These are phyloP conservation scores for Cochlearia excelsa DNA, from an alignment of 345 rosid genomes.

Conservation along the genomic window DNA sequence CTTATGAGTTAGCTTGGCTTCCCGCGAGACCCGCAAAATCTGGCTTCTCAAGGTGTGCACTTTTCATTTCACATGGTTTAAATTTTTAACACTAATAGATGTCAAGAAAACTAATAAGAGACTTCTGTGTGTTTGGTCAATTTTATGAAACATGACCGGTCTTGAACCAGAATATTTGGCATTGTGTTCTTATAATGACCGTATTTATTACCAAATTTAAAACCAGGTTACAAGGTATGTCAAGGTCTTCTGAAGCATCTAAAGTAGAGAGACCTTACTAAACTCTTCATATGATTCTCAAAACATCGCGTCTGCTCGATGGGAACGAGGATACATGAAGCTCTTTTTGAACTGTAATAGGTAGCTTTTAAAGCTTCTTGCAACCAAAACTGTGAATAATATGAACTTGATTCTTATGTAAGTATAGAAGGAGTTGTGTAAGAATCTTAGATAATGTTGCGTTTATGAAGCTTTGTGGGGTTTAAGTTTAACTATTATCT, in stretches of 20 bases:
- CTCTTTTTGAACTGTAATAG: not conserved
- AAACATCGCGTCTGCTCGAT: not conserved
- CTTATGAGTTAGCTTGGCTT: conserved; percentile 24
- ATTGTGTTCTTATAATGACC: not conserved
- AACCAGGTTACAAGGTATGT: conserved; percentile 12
- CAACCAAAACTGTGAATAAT: conserved; percentile 1
- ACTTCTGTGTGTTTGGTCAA: not conserved
- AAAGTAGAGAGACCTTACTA: not conserved
- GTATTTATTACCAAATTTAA: not conserved
- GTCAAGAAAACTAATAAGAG: not conserved
- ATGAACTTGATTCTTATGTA: not conserved
- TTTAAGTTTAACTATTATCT: too few relatives aligned
- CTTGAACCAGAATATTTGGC: not conserved
- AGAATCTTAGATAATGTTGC: not conserved
- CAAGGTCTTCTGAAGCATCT: conserved; percentile 12
- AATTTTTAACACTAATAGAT: not conserved
- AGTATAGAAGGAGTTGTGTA: conserved; percentile 6
- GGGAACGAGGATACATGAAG: not conserved
- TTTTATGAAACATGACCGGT: not conserved
- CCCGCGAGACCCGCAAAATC: conserved; percentile 1
- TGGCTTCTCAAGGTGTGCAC: conserved; percentile 26
- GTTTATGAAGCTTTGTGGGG: too few relatives aligned
- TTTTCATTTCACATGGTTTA: conserved; percentile 6
- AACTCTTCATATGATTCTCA: conserved; percentile 10
- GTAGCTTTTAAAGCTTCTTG: not conserved